Conservation (phyloP, 805 yeast species). For the Candida schatavii region DNA sequence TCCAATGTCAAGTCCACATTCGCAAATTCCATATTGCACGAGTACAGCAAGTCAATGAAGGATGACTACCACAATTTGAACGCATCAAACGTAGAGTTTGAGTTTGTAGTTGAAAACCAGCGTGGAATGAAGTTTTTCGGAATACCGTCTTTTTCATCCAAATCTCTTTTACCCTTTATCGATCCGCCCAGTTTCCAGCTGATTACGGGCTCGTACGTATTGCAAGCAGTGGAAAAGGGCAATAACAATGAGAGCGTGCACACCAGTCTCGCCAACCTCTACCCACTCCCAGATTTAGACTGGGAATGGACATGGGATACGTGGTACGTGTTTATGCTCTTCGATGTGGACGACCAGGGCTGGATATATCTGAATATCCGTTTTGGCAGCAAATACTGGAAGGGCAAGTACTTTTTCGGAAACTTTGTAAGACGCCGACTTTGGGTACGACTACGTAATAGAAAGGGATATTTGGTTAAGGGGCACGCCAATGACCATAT, state of each 20-base stretch:
- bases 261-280: conserved; percentile 24
- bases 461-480: background rate
- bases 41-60: background rate
- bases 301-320: conserved; percentile 70
- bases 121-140: conserved; percentile 54
- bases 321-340: conserved; percentile 72
- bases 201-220: conserved; percentile 37
- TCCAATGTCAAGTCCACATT: background rate
- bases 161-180: conserved; percentile 44
- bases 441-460: conserved; percentile 51
- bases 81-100: conserved; percentile 20
- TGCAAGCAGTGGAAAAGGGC: conserved; percentile 10
- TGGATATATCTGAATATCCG: conserved; percentile 67
- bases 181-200: conserved; percentile 53
- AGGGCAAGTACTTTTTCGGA: conserved; percentile 56
- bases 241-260: conserved; percentile 3
- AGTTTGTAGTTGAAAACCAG: conserved; percentile 51
- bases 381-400: conserved; percentile 53
- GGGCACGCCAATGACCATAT: background rate
- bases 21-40: background rate
- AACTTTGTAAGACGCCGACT: conserved; percentile 64
- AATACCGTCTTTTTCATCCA: conserved; percentile 45
- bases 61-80: background rate
- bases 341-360: conserved; percentile 81
- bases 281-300: conserved; percentile 53